Evolutionary conservation across 2,329 filamentous ascomycete species (phyloP), one percentile per base, ranked within the genome.

Genomic region (Huntiella savannae): DNA sequence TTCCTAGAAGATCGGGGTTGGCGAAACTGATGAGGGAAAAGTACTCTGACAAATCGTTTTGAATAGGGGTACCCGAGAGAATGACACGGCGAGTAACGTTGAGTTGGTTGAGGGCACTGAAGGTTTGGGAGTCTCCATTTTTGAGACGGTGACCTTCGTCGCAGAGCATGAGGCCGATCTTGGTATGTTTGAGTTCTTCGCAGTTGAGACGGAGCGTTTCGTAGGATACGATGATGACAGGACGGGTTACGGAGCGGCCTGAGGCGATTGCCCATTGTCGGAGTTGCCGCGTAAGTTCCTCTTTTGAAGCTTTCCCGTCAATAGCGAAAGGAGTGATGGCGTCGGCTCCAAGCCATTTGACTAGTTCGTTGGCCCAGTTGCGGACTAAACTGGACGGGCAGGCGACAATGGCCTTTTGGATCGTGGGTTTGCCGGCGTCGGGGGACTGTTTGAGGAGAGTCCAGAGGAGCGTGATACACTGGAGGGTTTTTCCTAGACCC

Each of bases 1-100:
- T 91, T 12, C 91, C 91, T 2, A 98, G 75, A 34, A 96, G 74
- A 54, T 84, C 82, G 0, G 91, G 91, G 54, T 98, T 98, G 22
- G 91, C 91, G 56, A 98, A 98, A 60, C 88, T 93, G 50, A 96
- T 82, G 7, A 98, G 71, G 3, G 91, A 79, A 56, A 95, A 98
- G 61, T 98, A 98, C 58, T 98, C 91, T 0, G 88, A 92, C n/a
- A 98, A 64, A 58, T 98, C 91, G 56, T 98, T 98, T 57, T 98
- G 91, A 49, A 98, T 98, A 0, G 91, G 91, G 1, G 91, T 98
- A 50, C 91, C 91, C 0, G 91, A 96, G 12, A 98, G 68, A 54
- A 98, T 98, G 39, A 98, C 88, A 19, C 91, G 77, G 49, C 87
- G 76, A 37, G 81, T 81, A 22, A 98, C 91, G 55, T 95, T 92